Percentiles rank a stretch among this genome's conserved stretches.
These are phyloP conservation scores for Lasiodiplodia citricola DNA, from an alignment of 2,329 filamentous ascomycete species.

Conservation along the genomic window DNA sequence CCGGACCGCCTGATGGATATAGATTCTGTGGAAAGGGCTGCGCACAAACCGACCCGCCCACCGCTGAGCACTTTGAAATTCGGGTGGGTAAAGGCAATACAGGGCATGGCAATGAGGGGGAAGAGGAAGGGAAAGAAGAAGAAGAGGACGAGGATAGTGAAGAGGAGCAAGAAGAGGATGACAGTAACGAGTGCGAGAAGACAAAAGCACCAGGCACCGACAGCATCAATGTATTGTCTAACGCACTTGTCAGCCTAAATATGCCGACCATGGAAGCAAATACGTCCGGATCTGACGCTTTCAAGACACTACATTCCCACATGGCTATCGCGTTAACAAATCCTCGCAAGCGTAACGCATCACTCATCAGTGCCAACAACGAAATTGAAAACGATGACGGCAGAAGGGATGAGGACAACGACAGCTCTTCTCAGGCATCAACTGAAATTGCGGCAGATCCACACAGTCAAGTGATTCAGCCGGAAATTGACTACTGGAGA, in stretches of 20 bases:
- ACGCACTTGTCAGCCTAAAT: too few species aligned
- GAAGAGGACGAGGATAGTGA: not conserved
- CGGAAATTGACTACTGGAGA: not conserved
- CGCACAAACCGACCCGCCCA: not conserved
- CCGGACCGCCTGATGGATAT: not conserved
- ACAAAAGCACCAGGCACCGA: not conserved
- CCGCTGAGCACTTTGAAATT: not conserved
- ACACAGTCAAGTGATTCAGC: not conserved
- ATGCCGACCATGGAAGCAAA: not conserved
- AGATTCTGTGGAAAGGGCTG: not conserved
- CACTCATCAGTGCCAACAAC: not conserved
- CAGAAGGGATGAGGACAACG: not conserved
- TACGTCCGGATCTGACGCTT: not conserved
- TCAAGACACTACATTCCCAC: not conserved
- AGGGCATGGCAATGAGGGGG: not conserved
- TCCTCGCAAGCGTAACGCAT: not conserved
- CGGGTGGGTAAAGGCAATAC: not conserved
- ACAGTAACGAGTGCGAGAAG: not conserved
- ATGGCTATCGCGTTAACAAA: not conserved
- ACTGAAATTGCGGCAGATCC: not conserved
- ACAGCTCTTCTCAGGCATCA: not conserved
- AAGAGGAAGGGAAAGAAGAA: not conserved
- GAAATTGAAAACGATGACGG: not conserved
- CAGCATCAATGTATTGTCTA: too few species aligned
- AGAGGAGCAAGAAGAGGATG: not conserved